phyloP scores from a whole-genome alignment of 2,329 filamentous ascomycete genomes.

The Huntiella bhutanensis region DNA sequence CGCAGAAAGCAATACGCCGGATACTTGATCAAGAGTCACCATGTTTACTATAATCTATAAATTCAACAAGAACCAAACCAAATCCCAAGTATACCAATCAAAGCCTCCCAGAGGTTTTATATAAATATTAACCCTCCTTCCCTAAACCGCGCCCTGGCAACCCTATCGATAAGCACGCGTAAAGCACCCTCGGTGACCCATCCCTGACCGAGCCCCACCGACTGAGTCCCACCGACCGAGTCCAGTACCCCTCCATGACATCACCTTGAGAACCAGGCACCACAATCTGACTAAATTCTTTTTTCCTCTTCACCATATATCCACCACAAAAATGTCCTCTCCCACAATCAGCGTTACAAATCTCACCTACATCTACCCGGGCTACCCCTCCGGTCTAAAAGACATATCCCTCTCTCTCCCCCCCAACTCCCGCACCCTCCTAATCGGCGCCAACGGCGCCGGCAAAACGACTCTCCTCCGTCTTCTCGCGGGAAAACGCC shows the following conservation, averaged over 20 bases:
- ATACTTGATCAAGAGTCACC: conserved; percentile 19
- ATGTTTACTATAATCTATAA: conserved; percentile 13
- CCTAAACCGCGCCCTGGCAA: background rate
- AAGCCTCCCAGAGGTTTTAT: background rate
- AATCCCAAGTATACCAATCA: background rate
- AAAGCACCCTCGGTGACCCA: conserved; percentile 1
- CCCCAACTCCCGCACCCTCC: conserved; percentile 63
- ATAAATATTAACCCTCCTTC: background rate
- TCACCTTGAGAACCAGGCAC: too few species aligned
- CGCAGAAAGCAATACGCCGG: conserved; percentile 18
- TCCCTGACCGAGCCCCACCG: background rate
- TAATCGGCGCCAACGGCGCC: conserved; percentile 92
- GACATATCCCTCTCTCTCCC: conserved; percentile 62
- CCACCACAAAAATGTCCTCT: conserved; percentile 15
- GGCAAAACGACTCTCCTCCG: conserved; percentile 94
- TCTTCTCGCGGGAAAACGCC: conserved; percentile 83
- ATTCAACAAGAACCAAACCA: background rate
- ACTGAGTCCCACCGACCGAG: too few species aligned
- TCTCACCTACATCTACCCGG: conserved; percentile 77
- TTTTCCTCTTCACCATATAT: conserved; percentile 2
- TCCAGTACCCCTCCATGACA: conserved; percentile 12
- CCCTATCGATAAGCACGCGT: conserved; percentile 1
- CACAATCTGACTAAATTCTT: background rate
- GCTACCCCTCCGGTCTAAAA: conserved; percentile 60
- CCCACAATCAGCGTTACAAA: conserved; percentile 53